Percentiles rank a stretch among this genome's conserved stretches.
These are phyloP conservation scores for Apiospora malaysiana DNA, from an alignment of 2,329 filamentous ascomycete genomes.

Conservation along the genomic window DNA sequence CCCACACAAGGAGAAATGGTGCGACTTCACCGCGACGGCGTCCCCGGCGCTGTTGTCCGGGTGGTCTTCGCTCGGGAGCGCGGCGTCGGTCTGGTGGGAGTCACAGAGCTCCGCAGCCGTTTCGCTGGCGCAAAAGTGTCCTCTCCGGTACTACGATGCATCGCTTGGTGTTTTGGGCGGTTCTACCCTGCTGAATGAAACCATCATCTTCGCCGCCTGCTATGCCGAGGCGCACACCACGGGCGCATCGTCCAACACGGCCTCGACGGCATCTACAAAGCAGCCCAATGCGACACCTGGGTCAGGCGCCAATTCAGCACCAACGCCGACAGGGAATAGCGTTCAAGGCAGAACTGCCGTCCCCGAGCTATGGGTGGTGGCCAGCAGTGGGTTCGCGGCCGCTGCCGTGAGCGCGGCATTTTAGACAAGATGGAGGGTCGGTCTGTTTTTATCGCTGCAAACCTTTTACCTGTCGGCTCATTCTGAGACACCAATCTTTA, in stretches of 20 bases:
- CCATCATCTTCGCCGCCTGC: constrained; percentile 21
- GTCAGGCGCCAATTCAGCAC: not conserved
- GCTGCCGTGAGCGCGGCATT: too few relatives aligned
- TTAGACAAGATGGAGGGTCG: too few relatives aligned
- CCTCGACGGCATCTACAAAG: too few relatives aligned
- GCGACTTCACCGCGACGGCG: constrained; percentile 24
- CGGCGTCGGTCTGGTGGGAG: constrained; percentile 23
- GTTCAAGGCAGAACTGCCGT: not conserved
- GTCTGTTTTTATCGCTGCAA: too few relatives aligned
- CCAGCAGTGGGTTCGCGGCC: not conserved
- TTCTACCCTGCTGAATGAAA: constrained; percentile 21
- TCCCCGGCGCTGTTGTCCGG: constrained; percentile 16
- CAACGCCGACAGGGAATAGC: constrained; percentile 3
- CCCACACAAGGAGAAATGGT: constrained; percentile 19
- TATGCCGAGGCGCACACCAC: constrained; percentile 21
- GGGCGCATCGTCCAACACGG: too few relatives aligned
- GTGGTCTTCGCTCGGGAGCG: constrained; percentile 24
- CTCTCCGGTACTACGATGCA: constrained; percentile 16
- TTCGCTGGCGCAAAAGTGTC: constrained; percentile 21
- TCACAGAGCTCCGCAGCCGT: constrained; percentile 16
- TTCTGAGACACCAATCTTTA: too few relatives aligned
- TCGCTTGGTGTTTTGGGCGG: not conserved
- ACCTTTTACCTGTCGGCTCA: too few relatives aligned
- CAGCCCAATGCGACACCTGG: not conserved
- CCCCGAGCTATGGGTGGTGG: not conserved